Conservation (phyloP, 2,329 filamentous ascomycete species). For the Alternaria sp. region DNA sequence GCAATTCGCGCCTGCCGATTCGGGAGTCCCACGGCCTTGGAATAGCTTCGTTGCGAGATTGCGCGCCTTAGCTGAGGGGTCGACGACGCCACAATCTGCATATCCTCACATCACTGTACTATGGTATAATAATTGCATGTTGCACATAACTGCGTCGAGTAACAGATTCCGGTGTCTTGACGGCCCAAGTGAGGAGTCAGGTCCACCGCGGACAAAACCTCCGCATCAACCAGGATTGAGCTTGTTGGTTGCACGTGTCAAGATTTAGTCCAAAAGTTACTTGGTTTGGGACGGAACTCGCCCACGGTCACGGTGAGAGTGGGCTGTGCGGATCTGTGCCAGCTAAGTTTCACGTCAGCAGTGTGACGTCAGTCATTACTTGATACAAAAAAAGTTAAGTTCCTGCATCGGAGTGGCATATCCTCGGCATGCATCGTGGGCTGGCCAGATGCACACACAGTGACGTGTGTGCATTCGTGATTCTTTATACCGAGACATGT, state of each 20-base stretch:
- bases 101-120: neutral
- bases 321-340: slow-evolving; percentile 7
- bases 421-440: neutral
- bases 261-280: slow-evolving; percentile 3
- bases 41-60: slow-evolving; percentile 1
- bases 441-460: neutral
- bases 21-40: slow-evolving; percentile 14
- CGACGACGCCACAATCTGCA: slow-evolving; percentile 12
- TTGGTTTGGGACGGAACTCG: slow-evolving; percentile 14
- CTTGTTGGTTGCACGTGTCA: slow-evolving; percentile 11
- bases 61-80: slow-evolving; percentile 11
- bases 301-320: slow-evolving; percentile 5
- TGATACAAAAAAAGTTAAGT: slow-evolving; percentile 10
- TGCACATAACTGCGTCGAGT: neutral
- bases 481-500: neutral
- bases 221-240: slow-evolving; percentile 4
- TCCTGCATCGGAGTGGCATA: neutral
- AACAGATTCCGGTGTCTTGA: neutral
- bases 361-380: slow-evolving; percentile 23
- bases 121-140: neutral
- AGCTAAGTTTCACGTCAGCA: slow-evolving; percentile 22
- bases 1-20: slow-evolving; percentile 24
- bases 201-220: slow-evolving; percentile 5
- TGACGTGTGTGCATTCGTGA: slow-evolving; percentile 1
- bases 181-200: neutral